These are phyloP conservation scores for Hypoxylon lenormandii DNA, from an alignment of 495 filamentous ascomycete genomes.

Conservation along the genomic window DNA sequence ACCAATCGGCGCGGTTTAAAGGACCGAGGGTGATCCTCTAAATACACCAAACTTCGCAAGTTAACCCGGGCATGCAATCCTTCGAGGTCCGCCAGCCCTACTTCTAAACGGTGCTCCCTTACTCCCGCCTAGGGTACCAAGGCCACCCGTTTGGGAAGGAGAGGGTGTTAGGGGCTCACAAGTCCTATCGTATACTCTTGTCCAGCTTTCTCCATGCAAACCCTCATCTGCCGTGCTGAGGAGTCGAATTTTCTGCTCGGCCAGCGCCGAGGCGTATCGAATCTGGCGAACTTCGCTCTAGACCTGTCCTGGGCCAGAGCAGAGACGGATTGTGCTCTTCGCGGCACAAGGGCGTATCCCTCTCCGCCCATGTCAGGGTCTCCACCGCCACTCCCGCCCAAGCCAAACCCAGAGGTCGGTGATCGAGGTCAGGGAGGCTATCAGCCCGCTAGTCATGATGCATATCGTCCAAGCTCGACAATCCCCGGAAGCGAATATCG, in stretches of 20 bases:
- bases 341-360: conserved; percentile 71
- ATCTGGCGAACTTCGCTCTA: conserved; percentile 75
- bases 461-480: conserved; percentile 57
- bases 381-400: conserved; percentile 74
- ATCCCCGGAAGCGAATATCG: conserved; percentile 59
- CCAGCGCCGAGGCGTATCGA: conserved; percentile 70
- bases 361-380: conserved; percentile 89
- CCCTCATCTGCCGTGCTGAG: conserved; percentile 57
- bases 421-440: conserved; percentile 67
- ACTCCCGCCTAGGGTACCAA: conserved; percentile 27
- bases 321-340: conserved; percentile 75
- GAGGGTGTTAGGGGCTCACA: conserved; percentile 44
- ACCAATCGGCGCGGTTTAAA: conserved; percentile 25
- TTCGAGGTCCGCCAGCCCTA: conserved; percentile 19
- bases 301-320: conserved; percentile 74
- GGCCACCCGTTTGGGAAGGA: conserved; percentile 37
- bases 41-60: conserved; percentile 29
- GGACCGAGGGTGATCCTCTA: conserved; percentile 6
- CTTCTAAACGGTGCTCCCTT: conserved; percentile 33
- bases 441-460: conserved; percentile 61
- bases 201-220: conserved; percentile 62
- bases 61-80: conserved; percentile 31
- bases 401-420: conserved; percentile 70
- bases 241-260: conserved; percentile 65
- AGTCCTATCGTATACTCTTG: conserved; percentile 46